phyloP scores from a whole-genome alignment of 1,139 yeast species.

The Hyphopichia buzzinii region DNA sequence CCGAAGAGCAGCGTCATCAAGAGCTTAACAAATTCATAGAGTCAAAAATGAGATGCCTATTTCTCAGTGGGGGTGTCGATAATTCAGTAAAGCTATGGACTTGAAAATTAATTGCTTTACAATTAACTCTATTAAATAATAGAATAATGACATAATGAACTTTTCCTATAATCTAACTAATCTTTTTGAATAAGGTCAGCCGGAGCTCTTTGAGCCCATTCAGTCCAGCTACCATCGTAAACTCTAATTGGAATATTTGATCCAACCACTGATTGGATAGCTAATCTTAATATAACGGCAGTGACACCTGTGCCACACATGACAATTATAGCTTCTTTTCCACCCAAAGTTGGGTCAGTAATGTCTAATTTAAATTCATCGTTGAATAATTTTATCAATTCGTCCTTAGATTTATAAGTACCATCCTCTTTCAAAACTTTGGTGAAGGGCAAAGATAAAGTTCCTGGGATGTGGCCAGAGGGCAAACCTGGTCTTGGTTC shows the following conservation, averaged over 20 bases:
- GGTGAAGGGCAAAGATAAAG: slow-evolving; percentile 73
- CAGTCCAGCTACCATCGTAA: slow-evolving; percentile 97
- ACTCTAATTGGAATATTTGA: slow-evolving; percentile 64
- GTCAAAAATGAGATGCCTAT: slow-evolving; percentile 51
- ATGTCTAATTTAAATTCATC: slow-evolving; percentile 36
- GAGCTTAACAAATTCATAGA: slow-evolving; percentile 27
- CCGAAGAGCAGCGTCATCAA: slow-evolving; percentile 14
- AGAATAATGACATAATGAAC: background rate
- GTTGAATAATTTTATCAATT: slow-evolving; percentile 45
- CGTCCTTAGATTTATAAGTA: slow-evolving; percentile 48
- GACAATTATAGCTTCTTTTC: slow-evolving; percentile 62
- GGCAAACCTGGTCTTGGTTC: slow-evolving; percentile 88
- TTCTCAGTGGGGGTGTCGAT: slow-evolving; percentile 63
- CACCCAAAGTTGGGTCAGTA: slow-evolving; percentile 18
- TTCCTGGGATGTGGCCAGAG: slow-evolving; percentile 86
- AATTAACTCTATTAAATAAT: background rate
- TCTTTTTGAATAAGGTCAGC: slow-evolving; percentile 27
- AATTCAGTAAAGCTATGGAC: slow-evolving; percentile 53
- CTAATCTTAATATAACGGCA: slow-evolving; percentile 72
- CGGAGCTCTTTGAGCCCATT: slow-evolving; percentile 50
- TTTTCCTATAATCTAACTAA: background rate
- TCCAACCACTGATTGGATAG: slow-evolving; percentile 50
- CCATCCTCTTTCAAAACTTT: slow-evolving; percentile 53
- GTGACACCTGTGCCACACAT: slow-evolving; percentile 97
- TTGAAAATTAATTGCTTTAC: slow-evolving; percentile 13